Percentiles rank a stretch among this genome's conserved stretches.
phyloP scores from a whole-genome alignment of 306 rosid species.

The Cicer cuneatum region DNA sequence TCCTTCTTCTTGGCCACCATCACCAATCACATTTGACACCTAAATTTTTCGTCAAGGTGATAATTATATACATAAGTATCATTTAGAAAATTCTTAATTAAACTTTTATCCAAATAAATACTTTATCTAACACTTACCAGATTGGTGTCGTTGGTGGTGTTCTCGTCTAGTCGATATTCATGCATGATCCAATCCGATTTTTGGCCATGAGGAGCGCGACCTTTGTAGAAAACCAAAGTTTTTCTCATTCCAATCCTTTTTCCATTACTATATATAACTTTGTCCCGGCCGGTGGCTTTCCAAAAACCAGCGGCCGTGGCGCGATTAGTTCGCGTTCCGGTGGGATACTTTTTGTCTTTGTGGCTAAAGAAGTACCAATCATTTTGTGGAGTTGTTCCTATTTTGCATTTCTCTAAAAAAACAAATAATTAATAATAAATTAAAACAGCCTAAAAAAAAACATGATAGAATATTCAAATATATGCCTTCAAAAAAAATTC shows the following conservation, averaged over 20 bases:
- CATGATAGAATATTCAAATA: neutral
- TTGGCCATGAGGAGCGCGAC: constrained; percentile 94
- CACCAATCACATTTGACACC: constrained; percentile 66
- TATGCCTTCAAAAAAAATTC: neutral
- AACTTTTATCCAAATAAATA: neutral
- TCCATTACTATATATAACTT: constrained; percentile 70
- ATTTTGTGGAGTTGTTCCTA: constrained; percentile 94
- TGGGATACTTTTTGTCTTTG: constrained; percentile 96
- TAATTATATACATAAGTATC: neutral
- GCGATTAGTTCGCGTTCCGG: constrained; percentile 90
- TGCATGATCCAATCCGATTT: constrained; percentile 99
- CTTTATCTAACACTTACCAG: constrained; percentile 51
- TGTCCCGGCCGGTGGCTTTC: constrained; percentile 98
- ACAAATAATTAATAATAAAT: neutral
- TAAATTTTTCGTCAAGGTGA: neutral
- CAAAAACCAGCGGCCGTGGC: constrained; percentile 94
- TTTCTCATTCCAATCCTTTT: constrained; percentile 92
- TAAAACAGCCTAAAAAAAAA: neutral
- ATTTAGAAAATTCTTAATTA: neutral
- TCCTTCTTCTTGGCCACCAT: constrained; percentile 75
- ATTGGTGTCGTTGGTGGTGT: constrained; percentile 49
- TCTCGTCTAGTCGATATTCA: constrained; percentile 87
- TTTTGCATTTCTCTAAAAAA: constrained; percentile 77
- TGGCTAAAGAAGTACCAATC: constrained; percentile 99
- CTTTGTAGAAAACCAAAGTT: constrained; percentile 92